Base-by-base conservation (phyloP, 1,284 basidiomycete genomes). In the Ganoderma sinense region DNA sequence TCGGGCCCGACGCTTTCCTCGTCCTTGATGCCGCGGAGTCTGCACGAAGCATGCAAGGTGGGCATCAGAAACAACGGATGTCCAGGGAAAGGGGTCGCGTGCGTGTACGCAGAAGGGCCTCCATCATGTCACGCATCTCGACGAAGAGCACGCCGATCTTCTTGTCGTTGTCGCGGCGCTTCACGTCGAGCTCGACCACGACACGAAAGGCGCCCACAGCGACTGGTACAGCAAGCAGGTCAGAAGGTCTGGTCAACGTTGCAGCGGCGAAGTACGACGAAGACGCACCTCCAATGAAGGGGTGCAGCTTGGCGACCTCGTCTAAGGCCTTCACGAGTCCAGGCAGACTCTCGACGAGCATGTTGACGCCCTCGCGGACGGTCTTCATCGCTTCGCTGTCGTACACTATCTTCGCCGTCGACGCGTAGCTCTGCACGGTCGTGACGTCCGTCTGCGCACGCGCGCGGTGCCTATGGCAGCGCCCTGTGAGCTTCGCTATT, bases 81-180 rank as follows among this genome's bases (percentile, higher is more conserved):
- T 41, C 20, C 60, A 14, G 14, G n/a, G n/a, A 8, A 10, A n/a
- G 45, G 1, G 16, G 13, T 8, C 1, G 1, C 10, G 36, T 36
- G 36, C 1, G 16, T 31, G 40, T 20, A 77, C 84, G 5, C 64
- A 84, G 78, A 36, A 87, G 77, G 0, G 79, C 78, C 10, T 75
- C 75, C 81, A 87, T 84, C 81, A 84, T 83, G 55, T 84, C 81
- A 69, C 81, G 82, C 84, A 87, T 87, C 73, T 83, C 78, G 13
- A 82, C 68, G 62, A 82, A 82, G 10, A 87, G 74, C 0, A 80
- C 78, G 1, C 80, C 64, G 5, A 86, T 81, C 64, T 84, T 85
- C 67, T 76, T 78, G 69, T 86, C 83, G 64, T 87, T 87, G 16
- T 84, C 81, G 14, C 82, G 75, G 23, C 84, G 78, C 18, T 78